Conservation (phyloP, 108 stramenopile species). For the Stephanodiscus minutulus region DNA sequence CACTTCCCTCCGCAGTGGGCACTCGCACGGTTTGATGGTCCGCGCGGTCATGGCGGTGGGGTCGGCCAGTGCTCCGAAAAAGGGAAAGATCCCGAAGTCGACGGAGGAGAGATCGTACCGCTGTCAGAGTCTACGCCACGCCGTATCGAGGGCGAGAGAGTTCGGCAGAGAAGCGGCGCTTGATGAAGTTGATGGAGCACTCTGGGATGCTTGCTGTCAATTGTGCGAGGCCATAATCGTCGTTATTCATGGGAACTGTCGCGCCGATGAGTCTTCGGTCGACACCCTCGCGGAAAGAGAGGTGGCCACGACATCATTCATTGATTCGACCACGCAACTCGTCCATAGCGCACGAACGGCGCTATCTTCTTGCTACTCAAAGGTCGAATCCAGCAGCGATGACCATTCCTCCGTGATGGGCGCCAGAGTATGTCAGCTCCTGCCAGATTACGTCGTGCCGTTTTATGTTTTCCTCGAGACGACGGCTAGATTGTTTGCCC, state of each 20-base stretch:
- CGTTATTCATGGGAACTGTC: conserved; percentile 48
- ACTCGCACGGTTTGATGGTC: conserved; percentile 67
- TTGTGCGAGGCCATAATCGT: conserved; percentile 51
- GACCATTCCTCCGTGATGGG: conserved; percentile 7
- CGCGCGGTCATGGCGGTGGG: conserved; percentile 64
- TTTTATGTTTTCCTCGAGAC: conserved; percentile 68
- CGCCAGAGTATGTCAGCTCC: conserved; percentile 46
- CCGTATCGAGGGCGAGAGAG: conserved; percentile 24
- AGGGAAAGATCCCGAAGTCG: conserved; percentile 72
- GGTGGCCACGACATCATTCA: conserved; percentile 5
- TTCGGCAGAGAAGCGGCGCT: conserved; percentile 2
- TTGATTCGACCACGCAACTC: conserved; percentile 13
- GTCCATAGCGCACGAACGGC: conserved; percentile 17
- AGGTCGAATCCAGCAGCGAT: not conserved
- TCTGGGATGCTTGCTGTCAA: conserved; percentile 38
- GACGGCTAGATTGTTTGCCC: conserved; percentile 49
- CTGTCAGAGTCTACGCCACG: conserved; percentile 54
- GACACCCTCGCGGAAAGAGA: conserved; percentile 36
- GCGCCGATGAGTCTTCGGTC: conserved; percentile 6
- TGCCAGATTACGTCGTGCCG: conserved; percentile 64
- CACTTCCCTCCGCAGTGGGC: conserved; percentile 57
- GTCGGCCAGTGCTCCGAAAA: conserved; percentile 70
- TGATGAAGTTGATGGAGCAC: conserved; percentile 7
- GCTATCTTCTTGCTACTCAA: not conserved
- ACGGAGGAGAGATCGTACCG: conserved; percentile 51